Base-by-base conservation (phyloP, 169 alveolate species). In the Plasmodium knowlesi region DNA sequence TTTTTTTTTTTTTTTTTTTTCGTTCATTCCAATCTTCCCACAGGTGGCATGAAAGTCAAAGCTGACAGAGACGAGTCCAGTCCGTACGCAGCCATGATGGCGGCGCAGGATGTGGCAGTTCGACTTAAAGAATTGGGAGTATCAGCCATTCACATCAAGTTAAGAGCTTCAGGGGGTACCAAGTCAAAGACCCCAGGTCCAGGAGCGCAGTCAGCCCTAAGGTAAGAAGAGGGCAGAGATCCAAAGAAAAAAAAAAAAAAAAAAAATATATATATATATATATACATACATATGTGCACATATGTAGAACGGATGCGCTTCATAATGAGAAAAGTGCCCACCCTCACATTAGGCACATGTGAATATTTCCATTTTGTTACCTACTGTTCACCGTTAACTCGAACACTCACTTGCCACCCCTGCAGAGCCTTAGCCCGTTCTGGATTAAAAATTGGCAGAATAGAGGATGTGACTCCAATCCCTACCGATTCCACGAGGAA, bases 31-130 rank as follows among this genome's bases (percentile, higher is more conserved):
- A 10, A 14, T 84, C 1, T 6, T 1, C 5, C 16, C 46, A 39
- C 84, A 96, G 97, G 99, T 78, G 99, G 99, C 92, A 99, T 99
- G 99, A 99, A 99, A 96, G 99, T 99, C 78, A 99, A 99, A 97
- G 99, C 99, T 30, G 99, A 99, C 95, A 98, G 99, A 97, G 99
- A 99, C 92, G 99, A 99, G 94, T 98, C 99, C 67, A 99, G 99
- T 53, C 99, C 99, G 34, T 99, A 99, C 96, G 99, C 99, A 39
- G 99, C 99, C 83, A 99, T 99, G 99, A 97, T 98, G 98, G 99
- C 99, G 16, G 99, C 99, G n/a, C 99, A 98, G 95, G 99, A 99
- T 89, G 99, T 99, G 72, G 99, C 99, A 80, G 99, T 98, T 32
- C 97, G 99, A 82, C 98, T 99, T 93, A 98, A 99, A 96, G 99